Evolutionary conservation across 768 basidiomycete species (phyloP), one percentile per base, ranked within the genome.

Genomic region (Jaapia argillacea): DNA sequence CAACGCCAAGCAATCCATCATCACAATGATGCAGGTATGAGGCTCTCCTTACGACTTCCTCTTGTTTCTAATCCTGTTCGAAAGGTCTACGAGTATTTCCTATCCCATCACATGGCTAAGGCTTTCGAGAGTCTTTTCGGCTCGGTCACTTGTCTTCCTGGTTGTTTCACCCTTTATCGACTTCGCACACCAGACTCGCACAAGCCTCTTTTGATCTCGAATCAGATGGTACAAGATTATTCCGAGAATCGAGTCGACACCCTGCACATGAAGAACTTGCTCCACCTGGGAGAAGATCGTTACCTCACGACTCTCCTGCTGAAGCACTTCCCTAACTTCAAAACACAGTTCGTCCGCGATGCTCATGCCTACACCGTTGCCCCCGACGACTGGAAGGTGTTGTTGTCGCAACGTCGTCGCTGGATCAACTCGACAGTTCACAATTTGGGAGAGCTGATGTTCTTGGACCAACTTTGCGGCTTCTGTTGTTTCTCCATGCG

Each of bases 341-440:
- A 94, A 74, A 96, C 91, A 3, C 92, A 91, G 56, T 98, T 98
- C 57, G 77, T 93, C 40, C 81, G 90, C 4, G 92, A 96, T 53
- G 93, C 96, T 1, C 84, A 89, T 58, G 96, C 93, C 0, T 85
- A 75, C 58, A 98, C 94, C 0, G 86, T 97, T 13, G 94, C 94
- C 2, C 94, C 94, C 0, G 92, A 94, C 53, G 87, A 91, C 52
- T 96, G 91, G 90, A 82, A 81, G 59, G 82, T 97, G 21, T 63
- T 99, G 42, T 67, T 99, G 18, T 96, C 91, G 5, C 96, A 99
- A 58, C 83, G 94, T 68, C 86, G 94, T 65, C 87, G 96, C 54
- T 99, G 96, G 94, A 99, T 99, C 65, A 99, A 99, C 69, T 98
- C 94, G 14, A 99, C 94, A 0, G 80, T 99, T 7, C 94, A 99